Percentiles rank a stretch among this genome's conserved stretches.
phyloP scores from a whole-genome alignment of 2,329 filamentous ascomycete genomes.

The Nothopassalora personata region DNA sequence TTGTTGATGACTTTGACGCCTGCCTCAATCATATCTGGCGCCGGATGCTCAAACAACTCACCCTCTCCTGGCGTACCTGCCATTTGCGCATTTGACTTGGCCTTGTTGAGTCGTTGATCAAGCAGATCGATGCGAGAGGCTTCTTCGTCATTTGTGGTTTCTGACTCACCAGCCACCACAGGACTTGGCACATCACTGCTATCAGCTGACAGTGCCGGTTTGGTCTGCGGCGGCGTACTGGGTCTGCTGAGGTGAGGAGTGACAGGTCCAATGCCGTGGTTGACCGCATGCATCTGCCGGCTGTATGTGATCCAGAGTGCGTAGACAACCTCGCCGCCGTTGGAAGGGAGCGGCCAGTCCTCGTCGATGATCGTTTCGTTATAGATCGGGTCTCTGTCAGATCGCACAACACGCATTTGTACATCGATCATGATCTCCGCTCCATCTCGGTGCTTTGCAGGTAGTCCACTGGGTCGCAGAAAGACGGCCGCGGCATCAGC shows the following conservation, averaged over 20 bases:
- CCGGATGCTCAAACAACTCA: slow-evolving; percentile 36
- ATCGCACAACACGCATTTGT: slow-evolving; percentile 93
- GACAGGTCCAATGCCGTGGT: slow-evolving; percentile 56
- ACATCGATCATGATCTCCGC: slow-evolving; percentile 90
- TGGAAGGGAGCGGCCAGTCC: slow-evolving; percentile 49
- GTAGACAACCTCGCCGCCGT: slow-evolving; percentile 74
- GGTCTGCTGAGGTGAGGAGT: slow-evolving; percentile 60
- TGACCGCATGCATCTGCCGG: slow-evolving; percentile 76
- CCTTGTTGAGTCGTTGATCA: slow-evolving; percentile 43
- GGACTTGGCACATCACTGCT: slow-evolving; percentile 24
- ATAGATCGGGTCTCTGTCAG: slow-evolving; percentile 60
- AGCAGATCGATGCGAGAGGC: slow-evolving; percentile 44
- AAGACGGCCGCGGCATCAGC: slow-evolving; percentile 72
- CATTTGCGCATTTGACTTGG: slow-evolving; percentile 13
- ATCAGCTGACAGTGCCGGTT: slow-evolving; percentile 19
- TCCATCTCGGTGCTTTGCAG: slow-evolving; percentile 83
- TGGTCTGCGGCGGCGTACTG: slow-evolving; percentile 68
- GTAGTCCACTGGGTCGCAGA: slow-evolving; percentile 74
- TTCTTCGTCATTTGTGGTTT: slow-evolving; percentile 21
- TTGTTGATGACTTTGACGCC: slow-evolving; percentile 46
- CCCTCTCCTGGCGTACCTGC: slow-evolving; percentile 15
- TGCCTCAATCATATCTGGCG: slow-evolving; percentile 31
- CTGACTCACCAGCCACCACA: slow-evolving; percentile 30
- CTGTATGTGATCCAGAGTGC: slow-evolving; percentile 98
- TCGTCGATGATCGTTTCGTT: slow-evolving; percentile 63